Evolutionary conservation across 2,329 filamentous ascomycete species (phyloP).

Genomic region (Ustulina deusta): DNA sequence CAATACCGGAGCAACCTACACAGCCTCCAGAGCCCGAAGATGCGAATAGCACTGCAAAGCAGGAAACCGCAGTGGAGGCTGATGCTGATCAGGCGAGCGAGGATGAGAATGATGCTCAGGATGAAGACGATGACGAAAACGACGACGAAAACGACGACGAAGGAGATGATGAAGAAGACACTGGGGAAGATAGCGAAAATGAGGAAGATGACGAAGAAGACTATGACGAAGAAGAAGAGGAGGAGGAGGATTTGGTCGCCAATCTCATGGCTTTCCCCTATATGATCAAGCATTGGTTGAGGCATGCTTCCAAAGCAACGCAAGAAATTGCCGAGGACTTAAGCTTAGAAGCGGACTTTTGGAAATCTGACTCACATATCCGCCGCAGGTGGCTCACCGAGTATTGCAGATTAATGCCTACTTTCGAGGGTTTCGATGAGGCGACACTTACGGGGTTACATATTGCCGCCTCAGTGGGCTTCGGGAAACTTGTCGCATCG

Average conservation of each 20-base stretch:
- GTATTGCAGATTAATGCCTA: constrained; percentile 50
- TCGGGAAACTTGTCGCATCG: constrained; percentile 53
- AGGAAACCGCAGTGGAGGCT: constrained; percentile 22
- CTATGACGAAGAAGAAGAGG: constrained; percentile 34
- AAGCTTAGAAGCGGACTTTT: constrained; percentile 55
- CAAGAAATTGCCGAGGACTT: constrained; percentile 57
- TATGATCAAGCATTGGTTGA: constrained; percentile 57
- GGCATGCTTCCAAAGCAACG: constrained; percentile 57
- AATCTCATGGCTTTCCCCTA: constrained; percentile 51
- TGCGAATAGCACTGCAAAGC: constrained; percentile 7
- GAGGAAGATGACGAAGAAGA: constrained; percentile 39
- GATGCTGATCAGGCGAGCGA: constrained; percentile 31
- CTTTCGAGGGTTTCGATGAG: constrained; percentile 49
- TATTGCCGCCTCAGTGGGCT: constrained; percentile 55
- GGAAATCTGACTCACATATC: constrained; percentile 53
- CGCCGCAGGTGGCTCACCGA: constrained; percentile 56
- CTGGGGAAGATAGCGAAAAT: background rate
- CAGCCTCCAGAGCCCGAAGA: constrained; percentile 25
- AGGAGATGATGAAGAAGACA: constrained; percentile 33
- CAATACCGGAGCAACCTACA: constrained; percentile 29
- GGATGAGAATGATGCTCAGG: constrained; percentile 12
- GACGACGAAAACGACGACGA: constrained; percentile 34
- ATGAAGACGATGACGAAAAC: constrained; percentile 27
- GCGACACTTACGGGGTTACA: constrained; percentile 54
- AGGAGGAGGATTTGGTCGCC: constrained; percentile 40